A percentile compares a stretch with the other conserved stretches of the same genome.
These are phyloP conservation scores for Nicotiana obtusifolia DNA, from an alignment of 257 asterid species.

Conservation along the genomic window DNA sequence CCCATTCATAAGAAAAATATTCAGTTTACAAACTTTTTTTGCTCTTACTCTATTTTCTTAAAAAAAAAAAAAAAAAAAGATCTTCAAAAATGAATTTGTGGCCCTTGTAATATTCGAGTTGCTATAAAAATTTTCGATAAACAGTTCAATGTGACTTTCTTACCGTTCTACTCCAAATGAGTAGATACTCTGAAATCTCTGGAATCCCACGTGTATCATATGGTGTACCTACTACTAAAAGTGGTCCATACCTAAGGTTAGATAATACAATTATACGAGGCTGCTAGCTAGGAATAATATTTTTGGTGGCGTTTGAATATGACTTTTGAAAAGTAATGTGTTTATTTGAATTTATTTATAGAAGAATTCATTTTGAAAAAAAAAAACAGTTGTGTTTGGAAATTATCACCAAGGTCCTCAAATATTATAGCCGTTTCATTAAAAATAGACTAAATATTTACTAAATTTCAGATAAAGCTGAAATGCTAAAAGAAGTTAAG, in stretches of 20 bases:
- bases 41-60: too few species aligned
- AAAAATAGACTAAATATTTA: not conserved
- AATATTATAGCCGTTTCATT: not conserved
- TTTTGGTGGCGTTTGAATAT: not conserved
- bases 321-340: not conserved
- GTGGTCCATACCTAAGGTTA: not conserved
- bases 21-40: too few species aligned
- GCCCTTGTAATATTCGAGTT: not conserved
- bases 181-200: not conserved
- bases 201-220: slow-evolving; percentile 3
- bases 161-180: too few species aligned
- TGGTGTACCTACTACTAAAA: not conserved
- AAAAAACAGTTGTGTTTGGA: not conserved
- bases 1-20: too few species aligned
- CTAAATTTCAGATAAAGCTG: too few species aligned
- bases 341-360: not conserved
- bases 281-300: not conserved
- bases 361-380: not conserved
- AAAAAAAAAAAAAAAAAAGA: too few species aligned
- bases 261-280: too few species aligned
- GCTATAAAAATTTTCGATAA: not conserved
- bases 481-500: too few species aligned
- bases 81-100: not conserved
- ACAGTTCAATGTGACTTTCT: too few species aligned
- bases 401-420: not conserved